Evolutionary conservation across 139 green algal species (phyloP), one percentile per base, ranked within the genome.

Genomic region (Dunaliella primolecta): DNA sequence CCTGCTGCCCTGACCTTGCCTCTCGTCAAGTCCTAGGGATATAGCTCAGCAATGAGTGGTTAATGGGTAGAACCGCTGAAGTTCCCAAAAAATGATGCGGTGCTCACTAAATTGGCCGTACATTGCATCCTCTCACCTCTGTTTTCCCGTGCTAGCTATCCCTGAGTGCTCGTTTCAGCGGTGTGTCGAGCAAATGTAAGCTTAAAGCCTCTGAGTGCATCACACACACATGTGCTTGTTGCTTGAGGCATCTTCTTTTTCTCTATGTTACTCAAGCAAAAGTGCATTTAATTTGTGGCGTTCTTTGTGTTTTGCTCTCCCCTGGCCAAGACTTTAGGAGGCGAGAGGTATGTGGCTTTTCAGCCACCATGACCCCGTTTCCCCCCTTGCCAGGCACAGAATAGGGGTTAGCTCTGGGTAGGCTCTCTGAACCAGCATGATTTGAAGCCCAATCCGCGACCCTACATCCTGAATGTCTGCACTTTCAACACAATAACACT

Each of bases 361-460:
- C 46, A 64, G 46, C 46, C 46, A 15, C 46, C 15, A 64, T 64
- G 15, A 64, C 46, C 46, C 46, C 46, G 46, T 64, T 64, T 64
- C 46, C 46, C 46, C 46, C 46, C 46, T 64, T 64, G 46, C 46
- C 46, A 64, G 46, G 46, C 46, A 32, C 11, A 78, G 72, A 20
- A 20, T 15, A 81, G 81, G 83, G 75, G 87, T 83, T 57, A 78
- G 83, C 83, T 82, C 83, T 86, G 87, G 87, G 71, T 86, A 90
- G 71, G 81, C 75, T 37, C 55, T 72, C 21, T 55, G 37, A 64
- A 36, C 37, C 30, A 75, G 32, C 20, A 70, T 87, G 83, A 87
- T 72, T 80, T 57, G 56, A 90, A 78, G 87, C 75, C 84, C 81
- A 90, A 90, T 90, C 87, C 36, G 75, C 35, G 75, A 81, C 38